Conservation (phyloP, 1,284 basidiomycete genomes). For the Inonotus hispidus region DNA sequence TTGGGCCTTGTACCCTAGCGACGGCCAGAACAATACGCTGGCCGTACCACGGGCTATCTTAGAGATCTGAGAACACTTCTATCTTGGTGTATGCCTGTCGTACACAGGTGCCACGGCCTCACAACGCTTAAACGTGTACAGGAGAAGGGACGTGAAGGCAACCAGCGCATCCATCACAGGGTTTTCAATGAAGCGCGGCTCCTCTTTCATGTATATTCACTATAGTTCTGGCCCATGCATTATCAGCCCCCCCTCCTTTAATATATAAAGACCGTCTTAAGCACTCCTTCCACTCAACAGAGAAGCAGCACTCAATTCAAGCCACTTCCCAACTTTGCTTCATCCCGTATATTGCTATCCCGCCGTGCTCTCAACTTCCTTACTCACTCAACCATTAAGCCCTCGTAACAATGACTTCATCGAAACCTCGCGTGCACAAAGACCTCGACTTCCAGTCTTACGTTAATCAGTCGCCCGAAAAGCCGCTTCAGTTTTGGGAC, state of each 20-base stretch:
- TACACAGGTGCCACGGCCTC: not conserved
- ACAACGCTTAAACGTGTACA: not conserved
- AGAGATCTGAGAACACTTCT: not conserved
- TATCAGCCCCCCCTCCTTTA: not conserved
- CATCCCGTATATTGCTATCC: not conserved
- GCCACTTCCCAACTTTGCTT: not conserved
- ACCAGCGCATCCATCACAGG: not conserved
- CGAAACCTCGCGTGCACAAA: slow-evolving; percentile 16
- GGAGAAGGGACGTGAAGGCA: not conserved
- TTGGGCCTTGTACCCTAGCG: not conserved
- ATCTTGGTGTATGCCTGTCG: not conserved
- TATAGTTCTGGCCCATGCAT: not conserved
- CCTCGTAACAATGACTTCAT: slow-evolving; percentile 3
- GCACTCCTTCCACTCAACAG: not conserved
- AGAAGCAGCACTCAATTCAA: not conserved
- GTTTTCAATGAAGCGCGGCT: not conserved
- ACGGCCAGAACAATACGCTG: slow-evolving; percentile 1
- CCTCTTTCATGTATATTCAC: not conserved
- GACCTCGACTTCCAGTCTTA: slow-evolving; percentile 9
- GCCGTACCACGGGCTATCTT: slow-evolving; percentile 1
- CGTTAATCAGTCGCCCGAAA: not conserved
- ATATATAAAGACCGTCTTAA: not conserved
- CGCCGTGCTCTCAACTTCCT: not conserved
- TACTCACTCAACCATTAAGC: not conserved
- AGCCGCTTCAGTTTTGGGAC: slow-evolving; percentile 9